These are phyloP conservation scores for Fraxinus latifolia DNA, from an alignment of 305 asterid genomes.

Conservation along the genomic window DNA sequence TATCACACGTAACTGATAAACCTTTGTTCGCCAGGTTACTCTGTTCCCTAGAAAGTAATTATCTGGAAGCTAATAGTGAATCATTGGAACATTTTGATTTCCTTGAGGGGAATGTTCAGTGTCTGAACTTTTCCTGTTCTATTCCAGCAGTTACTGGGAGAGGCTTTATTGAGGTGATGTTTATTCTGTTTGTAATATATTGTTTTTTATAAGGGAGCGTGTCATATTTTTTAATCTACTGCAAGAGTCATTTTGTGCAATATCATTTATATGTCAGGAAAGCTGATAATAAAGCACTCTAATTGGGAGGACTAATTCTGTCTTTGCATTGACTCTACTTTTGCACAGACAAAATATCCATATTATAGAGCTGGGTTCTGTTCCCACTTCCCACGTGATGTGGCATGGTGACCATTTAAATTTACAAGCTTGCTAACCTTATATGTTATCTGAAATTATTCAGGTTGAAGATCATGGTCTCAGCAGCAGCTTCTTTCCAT, in stretches of 20 bases:
- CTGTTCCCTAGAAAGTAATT: slow-evolving; percentile 65
- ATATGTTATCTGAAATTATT: slow-evolving; percentile 15
- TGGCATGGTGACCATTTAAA: neutral
- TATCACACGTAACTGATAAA: slow-evolving; percentile 17
- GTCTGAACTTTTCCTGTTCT: slow-evolving; percentile 47
- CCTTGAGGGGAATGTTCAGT: slow-evolving; percentile 39
- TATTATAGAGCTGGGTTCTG: neutral
- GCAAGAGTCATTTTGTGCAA: slow-evolving; percentile 12
- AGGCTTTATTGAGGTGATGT: slow-evolving; percentile 74
- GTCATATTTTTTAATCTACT: slow-evolving; percentile 6
- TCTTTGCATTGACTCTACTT: neutral
- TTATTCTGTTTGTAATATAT: slow-evolving; percentile 9
- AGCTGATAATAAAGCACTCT: neutral
- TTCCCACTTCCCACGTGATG: neutral
- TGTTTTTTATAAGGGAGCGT: slow-evolving; percentile 1
- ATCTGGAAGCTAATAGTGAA: slow-evolving; percentile 48
- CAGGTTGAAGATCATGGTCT: slow-evolving; percentile 76
- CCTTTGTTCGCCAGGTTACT: slow-evolving; percentile 45
- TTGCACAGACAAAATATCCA: neutral
- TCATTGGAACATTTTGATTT: slow-evolving; percentile 34
- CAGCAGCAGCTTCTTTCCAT: slow-evolving; percentile 67
- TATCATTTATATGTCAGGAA: neutral
- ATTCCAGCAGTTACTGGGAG: slow-evolving; percentile 63
- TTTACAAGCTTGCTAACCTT: slow-evolving; percentile 16
- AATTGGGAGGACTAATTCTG: slow-evolving; percentile 10